phyloP scores from a whole-genome alignment of 768 basidiomycete genomes.

The Crucibulum laeve region DNA sequence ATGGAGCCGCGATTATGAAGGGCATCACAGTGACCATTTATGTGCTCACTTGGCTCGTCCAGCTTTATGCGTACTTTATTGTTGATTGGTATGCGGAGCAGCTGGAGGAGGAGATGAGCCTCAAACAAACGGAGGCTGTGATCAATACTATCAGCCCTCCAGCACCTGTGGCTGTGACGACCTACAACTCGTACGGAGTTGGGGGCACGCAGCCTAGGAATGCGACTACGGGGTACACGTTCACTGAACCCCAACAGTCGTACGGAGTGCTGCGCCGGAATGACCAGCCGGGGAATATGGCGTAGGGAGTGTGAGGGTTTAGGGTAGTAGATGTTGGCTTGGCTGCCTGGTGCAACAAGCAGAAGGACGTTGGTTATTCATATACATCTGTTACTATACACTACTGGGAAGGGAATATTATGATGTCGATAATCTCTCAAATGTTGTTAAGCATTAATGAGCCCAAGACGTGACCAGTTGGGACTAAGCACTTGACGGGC shows the following conservation, averaged over 20 bases:
- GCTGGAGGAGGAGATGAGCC: constrained; percentile 43
- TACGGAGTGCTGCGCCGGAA: constrained; percentile 11
- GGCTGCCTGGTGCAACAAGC: constrained; percentile 7
- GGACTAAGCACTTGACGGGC: too few species aligned
- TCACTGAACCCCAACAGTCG: constrained; percentile 13
- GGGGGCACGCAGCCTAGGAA: constrained; percentile 3
- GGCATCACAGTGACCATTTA: constrained; percentile 39
- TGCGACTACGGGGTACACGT: constrained; percentile 9
- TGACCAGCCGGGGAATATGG: constrained; percentile 8
- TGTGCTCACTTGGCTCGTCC: constrained; percentile 47
- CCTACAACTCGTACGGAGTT: constrained; percentile 2
- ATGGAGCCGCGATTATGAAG: constrained; percentile 36
- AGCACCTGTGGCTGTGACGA: constrained; percentile 15
- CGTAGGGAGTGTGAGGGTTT: constrained; percentile 1
- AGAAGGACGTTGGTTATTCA: too few species aligned
- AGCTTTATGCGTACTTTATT: constrained; percentile 50
- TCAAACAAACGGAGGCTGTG: constrained; percentile 8
- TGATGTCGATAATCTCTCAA: too few species aligned
- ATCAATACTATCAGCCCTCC: constrained; percentile 16
- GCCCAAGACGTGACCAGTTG: too few species aligned
- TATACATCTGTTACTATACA: too few species aligned
- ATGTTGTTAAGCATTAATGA: too few species aligned
- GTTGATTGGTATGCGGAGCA: constrained; percentile 50
- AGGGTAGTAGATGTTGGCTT: neutral
- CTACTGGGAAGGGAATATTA: too few species aligned